Evolutionary conservation across 192 early-diverging fungal species (phyloP).

Genomic region (Coemansia sp.): DNA sequence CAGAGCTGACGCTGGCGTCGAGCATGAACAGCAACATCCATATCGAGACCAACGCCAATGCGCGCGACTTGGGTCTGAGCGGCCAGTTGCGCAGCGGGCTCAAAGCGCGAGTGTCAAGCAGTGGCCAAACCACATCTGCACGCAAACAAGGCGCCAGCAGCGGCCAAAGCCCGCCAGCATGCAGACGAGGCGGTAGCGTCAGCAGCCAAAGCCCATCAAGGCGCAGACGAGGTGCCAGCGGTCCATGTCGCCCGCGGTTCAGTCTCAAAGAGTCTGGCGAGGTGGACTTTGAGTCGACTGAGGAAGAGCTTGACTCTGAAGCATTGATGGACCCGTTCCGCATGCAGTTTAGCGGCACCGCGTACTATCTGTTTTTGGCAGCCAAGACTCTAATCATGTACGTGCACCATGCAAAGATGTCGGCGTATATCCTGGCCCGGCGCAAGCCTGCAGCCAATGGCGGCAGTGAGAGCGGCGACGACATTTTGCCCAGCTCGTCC

Average conservation of each 20-base stretch:
- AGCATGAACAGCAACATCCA: constrained; percentile 57
- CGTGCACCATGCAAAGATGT: constrained; percentile 54
- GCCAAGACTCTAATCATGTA: constrained; percentile 58
- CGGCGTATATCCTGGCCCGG: constrained; percentile 46
- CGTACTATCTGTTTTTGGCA: constrained; percentile 53
- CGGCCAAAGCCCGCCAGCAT: not conserved
- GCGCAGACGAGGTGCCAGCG: constrained; percentile 10
- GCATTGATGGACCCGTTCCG: constrained; percentile 41
- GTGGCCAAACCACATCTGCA: not conserved
- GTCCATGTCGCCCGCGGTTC: constrained; percentile 18
- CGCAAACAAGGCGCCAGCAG: constrained; percentile 11
- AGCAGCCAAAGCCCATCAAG: not conserved
- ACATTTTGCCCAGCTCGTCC: constrained; percentile 36
- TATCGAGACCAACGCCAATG: constrained; percentile 55
- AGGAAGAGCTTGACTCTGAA: constrained; percentile 14
- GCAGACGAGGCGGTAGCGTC: constrained; percentile 9
- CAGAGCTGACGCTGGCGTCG: constrained; percentile 49
- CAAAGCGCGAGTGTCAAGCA: not conserved
- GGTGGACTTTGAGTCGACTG: constrained; percentile 32
- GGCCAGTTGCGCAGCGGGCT: not conserved
- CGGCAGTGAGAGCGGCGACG: constrained; percentile 11
- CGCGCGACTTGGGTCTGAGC: constrained; percentile 11
- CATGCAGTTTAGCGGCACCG: constrained; percentile 40
- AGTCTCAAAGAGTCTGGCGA: constrained; percentile 19
- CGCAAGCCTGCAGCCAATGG: constrained; percentile 19